These are phyloP conservation scores for Nothopassalora personata DNA, from an alignment of 2,329 filamentous ascomycete genomes.

Conservation along the genomic window DNA sequence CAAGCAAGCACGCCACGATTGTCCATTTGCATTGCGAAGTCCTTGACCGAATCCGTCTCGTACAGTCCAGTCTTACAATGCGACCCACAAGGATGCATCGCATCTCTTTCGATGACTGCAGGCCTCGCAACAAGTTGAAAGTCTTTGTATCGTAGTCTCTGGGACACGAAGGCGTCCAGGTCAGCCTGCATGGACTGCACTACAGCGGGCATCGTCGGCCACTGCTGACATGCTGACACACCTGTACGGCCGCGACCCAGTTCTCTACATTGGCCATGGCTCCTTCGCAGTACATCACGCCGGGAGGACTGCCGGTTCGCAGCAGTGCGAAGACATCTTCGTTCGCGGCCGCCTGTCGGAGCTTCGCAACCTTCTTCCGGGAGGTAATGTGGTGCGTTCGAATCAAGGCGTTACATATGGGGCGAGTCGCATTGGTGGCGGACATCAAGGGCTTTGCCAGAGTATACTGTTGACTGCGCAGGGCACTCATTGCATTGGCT, in stretches of 20 bases:
- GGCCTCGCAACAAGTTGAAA: constrained; percentile 59
- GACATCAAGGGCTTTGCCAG: neutral
- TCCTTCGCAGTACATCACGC: constrained; percentile 73
- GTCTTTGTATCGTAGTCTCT: constrained; percentile 64
- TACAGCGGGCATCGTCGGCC: neutral
- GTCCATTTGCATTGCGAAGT: constrained; percentile 60
- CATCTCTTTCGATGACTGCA: constrained; percentile 31
- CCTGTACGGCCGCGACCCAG: constrained; percentile 62
- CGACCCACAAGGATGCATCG: neutral
- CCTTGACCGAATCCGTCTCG: constrained; percentile 60
- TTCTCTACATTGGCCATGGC: constrained; percentile 50
- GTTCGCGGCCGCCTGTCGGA: constrained; percentile 60
- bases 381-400: constrained; percentile 78
- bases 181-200: neutral
- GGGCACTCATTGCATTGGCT: neutral
- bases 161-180: neutral
- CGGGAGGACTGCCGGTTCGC: constrained; percentile 62
- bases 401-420: constrained; percentile 54
- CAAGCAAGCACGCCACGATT: constrained; percentile 54
- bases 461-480: neutral
- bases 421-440: neutral
- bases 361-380: constrained; percentile 62
- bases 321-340: constrained; percentile 60
- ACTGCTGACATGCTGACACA: constrained; percentile 19
- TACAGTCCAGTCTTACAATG: constrained; percentile 40